A percentile compares a stretch with the other conserved stretches of the same genome.
Evolutionary conservation across 805 yeast species (phyloP).

Genomic region (Candida oleophila): DNA sequence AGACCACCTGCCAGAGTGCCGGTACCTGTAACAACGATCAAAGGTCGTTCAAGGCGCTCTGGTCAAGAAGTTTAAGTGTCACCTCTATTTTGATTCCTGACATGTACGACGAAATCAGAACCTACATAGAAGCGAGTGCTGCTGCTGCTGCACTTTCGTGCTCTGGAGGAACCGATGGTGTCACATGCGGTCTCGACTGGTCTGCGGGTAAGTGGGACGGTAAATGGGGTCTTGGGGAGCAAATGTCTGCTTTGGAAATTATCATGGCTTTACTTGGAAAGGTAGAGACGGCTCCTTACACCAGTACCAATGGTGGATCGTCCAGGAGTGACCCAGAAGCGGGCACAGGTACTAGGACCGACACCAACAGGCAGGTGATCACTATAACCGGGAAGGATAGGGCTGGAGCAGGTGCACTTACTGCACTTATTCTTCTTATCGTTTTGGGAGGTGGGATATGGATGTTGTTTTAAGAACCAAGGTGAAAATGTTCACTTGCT

Average conservation of each 20-base stretch:
- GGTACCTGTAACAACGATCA: conserved; percentile 70
- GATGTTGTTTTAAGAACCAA: conserved; percentile 68
- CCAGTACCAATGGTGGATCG: conserved; percentile 35
- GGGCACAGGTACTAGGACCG: conserved; percentile 33
- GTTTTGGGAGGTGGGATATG: conserved; percentile 70
- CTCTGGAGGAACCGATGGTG: conserved; percentile 81
- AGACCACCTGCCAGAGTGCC: conserved; percentile 55
- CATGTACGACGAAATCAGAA: conserved; percentile 40
- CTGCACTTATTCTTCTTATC: conserved; percentile 67
- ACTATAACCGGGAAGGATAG: conserved; percentile 61
- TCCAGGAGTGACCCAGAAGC: conserved; percentile 35
- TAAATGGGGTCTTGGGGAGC: conserved; percentile 79
- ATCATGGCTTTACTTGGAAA: conserved; percentile 38
- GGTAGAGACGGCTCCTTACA: conserved; percentile 29
- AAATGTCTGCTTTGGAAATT: conserved; percentile 72
- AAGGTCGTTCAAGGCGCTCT: conserved; percentile 70
- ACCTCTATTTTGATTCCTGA: conserved; percentile 56
- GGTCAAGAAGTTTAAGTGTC: conserved; percentile 60
- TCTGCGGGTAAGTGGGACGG: conserved; percentile 58
- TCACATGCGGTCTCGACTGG: conserved; percentile 86
- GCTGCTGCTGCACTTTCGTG: conserved; percentile 75
- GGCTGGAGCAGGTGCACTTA: conserved; percentile 89
- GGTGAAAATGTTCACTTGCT: no score
- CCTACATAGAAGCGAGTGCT: conserved; percentile 51
- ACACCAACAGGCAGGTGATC: conserved; percentile 41